phyloP scores from a whole-genome alignment of 2,329 filamentous ascomycete species.

The Spiromastix sp. region DNA sequence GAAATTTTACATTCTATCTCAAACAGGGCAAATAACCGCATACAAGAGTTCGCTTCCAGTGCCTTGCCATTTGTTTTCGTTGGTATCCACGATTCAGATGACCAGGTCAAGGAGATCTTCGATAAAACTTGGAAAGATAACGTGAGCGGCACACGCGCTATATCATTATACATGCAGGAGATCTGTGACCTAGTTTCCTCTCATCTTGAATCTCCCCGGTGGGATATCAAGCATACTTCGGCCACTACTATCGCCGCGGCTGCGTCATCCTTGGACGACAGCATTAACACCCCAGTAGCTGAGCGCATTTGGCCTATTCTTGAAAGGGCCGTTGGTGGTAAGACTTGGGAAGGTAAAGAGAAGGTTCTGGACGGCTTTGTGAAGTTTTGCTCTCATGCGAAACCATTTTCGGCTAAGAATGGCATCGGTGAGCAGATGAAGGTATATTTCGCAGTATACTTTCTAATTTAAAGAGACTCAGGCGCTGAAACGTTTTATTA shows the following conservation, averaged over 20 bases:
- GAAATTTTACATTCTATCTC: slow-evolving; percentile 76
- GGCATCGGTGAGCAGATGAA: slow-evolving; percentile 58
- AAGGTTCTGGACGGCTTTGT: slow-evolving; percentile 70
- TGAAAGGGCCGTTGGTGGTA: slow-evolving; percentile 71
- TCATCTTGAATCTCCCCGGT: slow-evolving; percentile 69
- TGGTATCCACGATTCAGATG: slow-evolving; percentile 73
- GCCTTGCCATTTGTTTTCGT: slow-evolving; percentile 83
- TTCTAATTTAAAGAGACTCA: slow-evolving; percentile 3
- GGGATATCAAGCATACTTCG: slow-evolving; percentile 82
- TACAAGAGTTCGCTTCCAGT: slow-evolving; percentile 62
- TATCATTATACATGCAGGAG: slow-evolving; percentile 74
- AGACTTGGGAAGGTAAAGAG: slow-evolving; percentile 91
- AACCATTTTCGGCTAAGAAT: slow-evolving; percentile 42
- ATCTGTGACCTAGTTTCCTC: slow-evolving; percentile 59
- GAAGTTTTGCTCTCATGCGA: slow-evolving; percentile 59
- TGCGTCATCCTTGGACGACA: slow-evolving; percentile 51
- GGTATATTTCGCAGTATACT: slow-evolving; percentile 31
- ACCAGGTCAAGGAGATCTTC: slow-evolving; percentile 70
- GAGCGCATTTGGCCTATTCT: slow-evolving; percentile 68
- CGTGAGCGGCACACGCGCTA: slow-evolving; percentile 71
- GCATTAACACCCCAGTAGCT: slow-evolving; percentile 49
- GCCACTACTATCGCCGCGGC: slow-evolving; percentile 71
- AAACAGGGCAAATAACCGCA: slow-evolving; percentile 81
- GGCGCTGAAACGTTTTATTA: too few species aligned
- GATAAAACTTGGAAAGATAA: slow-evolving; percentile 82